Percentiles rank a stretch among this genome's conserved stretches.
These are phyloP conservation scores for Protomyces arabidopsidicola DNA, from an alignment of 1,139 yeast genomes.

Conservation along the genomic window DNA sequence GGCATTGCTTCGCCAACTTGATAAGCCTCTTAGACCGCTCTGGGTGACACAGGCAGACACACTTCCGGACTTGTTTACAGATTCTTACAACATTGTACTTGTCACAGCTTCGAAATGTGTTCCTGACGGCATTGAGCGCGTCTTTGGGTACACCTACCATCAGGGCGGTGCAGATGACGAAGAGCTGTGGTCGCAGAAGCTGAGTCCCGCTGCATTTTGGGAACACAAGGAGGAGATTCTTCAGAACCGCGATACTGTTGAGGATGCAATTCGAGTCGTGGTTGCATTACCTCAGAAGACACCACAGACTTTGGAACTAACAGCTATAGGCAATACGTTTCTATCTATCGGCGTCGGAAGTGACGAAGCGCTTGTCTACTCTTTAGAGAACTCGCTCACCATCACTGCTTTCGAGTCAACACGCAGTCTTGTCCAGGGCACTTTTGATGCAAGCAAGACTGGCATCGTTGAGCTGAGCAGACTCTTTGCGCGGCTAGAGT, in stretches of 20 bases:
- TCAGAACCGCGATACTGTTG: background rate
- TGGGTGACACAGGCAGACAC: slow-evolving; percentile 50
- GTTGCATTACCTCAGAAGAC: background rate
- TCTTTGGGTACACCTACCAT: slow-evolving; percentile 55
- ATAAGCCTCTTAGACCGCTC: slow-evolving; percentile 57
- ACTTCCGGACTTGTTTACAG: slow-evolving; percentile 47
- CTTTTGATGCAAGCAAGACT: background rate
- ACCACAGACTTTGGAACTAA: background rate
- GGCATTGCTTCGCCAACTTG: slow-evolving; percentile 39
- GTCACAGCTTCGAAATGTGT: slow-evolving; percentile 62
- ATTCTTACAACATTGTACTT: slow-evolving; percentile 48
- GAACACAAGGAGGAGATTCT: slow-evolving; percentile 40
- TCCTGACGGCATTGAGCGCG: slow-evolving; percentile 51
- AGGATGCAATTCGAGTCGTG: background rate
- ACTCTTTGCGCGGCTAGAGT: slow-evolving; percentile 6
- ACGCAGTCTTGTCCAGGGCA: background rate
- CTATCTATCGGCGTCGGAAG: background rate
- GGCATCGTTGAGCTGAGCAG: background rate
- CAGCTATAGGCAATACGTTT: background rate
- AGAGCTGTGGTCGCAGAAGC: slow-evolving; percentile 64
- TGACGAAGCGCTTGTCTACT: background rate
- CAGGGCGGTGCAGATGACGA: slow-evolving; percentile 96
- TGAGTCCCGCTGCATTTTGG: slow-evolving; percentile 62
- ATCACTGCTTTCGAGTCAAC: background rate
- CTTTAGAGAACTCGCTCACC: background rate